A percentile compares a stretch with the other conserved stretches of the same genome.
phyloP scores from a whole-genome alignment of 73 alveolate species.

The Loxodes magnus region DNA sequence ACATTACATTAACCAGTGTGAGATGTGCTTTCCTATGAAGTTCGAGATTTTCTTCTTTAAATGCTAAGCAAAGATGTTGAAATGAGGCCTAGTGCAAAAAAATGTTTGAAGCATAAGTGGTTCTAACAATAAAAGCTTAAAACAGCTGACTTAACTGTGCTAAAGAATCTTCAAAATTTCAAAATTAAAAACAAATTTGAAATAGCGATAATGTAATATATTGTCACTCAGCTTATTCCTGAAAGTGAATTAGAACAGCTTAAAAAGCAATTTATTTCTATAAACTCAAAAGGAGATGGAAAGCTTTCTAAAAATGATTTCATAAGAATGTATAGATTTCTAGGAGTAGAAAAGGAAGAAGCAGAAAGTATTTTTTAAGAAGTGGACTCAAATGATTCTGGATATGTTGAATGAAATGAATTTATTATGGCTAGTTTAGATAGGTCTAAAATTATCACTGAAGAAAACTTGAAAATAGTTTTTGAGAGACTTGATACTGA shows the following conservation, averaged over 20 bases:
- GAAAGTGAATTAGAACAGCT: neutral
- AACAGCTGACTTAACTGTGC: constrained; percentile 5
- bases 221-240: neutral
- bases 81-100: constrained; percentile 34
- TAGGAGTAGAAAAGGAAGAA: constrained; percentile 13
- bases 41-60: constrained; percentile 36
- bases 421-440: constrained; percentile 12
- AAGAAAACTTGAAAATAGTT: constrained; percentile 4
- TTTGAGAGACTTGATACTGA: neutral
- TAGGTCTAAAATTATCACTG: neutral
- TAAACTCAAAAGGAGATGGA: constrained; percentile 32
- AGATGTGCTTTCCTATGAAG: constrained; percentile 35
- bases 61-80: constrained; percentile 17
- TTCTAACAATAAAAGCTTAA: neutral
- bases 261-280: neutral
- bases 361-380: constrained; percentile 8
- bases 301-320: constrained; percentile 29
- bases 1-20: constrained; percentile 22
- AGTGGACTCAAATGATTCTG: constrained; percentile 10
- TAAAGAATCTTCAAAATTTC: constrained; percentile 2
- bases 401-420: constrained; percentile 7
- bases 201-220: neutral
- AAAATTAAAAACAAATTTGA: constrained; percentile 3
- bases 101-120: constrained; percentile 38
- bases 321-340: constrained; percentile 8